Evolutionary conservation across 768 basidiomycete species (phyloP), one percentile per base, ranked within the genome.

Genomic region (Tubosaeta brunneosetosa): DNA sequence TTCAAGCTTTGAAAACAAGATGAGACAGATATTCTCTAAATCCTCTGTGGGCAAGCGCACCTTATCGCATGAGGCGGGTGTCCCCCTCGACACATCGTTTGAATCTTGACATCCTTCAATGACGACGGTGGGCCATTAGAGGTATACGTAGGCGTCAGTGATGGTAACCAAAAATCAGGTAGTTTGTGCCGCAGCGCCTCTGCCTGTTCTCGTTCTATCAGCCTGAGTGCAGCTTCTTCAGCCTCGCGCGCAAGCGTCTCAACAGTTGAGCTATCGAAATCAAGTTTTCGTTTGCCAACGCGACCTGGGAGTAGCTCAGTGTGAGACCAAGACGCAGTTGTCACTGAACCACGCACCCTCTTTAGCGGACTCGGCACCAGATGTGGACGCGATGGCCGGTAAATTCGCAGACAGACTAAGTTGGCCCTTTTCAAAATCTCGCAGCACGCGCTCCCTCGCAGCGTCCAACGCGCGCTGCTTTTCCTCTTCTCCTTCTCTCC

Each of bases 151-250:
- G 94, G 94, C 0, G 94, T 94, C 25, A 97, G 72, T 0, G 90
- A 93, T 3, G 94, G 94, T 36, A 99, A 76, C 97, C 97, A 99
- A 67, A 97, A 99, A 62, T 97, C 94, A 2, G 97, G 94, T 3
- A 98, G 79, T 68, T 97, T 97, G 54, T 83, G 80, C 53, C 86
- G 89, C 51, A 95, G 73, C 3, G 86, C 80, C 56, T 93, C 92
- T 0, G 87, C 86, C 59, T 91, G 88, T 66, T 97, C 93, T 32
- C 78, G 77, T 64, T 93, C 90, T 44, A 97, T 91, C 61, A 86
- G 74, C 31, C 78, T 77, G 45, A 94, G 72, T 0, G 97, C 97
- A 17, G 84, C 85, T 53, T 94, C 91, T 64, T 97, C 94, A 1
- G 93, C 94, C 64, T 91, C 88, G 25, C 75, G 75, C 29, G 88